These are phyloP conservation scores for Rhodamnia argentea DNA, from an alignment of 345 rosid genomes.

Conservation along the genomic window DNA sequence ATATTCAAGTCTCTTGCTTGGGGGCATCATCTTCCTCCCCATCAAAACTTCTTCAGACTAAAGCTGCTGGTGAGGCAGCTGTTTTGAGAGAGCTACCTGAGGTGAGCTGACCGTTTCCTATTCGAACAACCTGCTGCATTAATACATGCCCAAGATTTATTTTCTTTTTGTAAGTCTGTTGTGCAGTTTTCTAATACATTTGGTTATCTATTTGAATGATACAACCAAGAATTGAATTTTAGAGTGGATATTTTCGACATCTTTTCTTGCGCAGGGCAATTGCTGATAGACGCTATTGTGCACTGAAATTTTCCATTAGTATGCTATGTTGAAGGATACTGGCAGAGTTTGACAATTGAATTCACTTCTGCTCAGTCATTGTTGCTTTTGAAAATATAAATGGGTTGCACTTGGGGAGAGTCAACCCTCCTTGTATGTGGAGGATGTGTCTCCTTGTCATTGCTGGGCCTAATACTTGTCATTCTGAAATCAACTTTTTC, in stretches of 20 bases:
- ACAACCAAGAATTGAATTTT: neutral
- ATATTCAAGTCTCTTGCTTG: conserved; percentile 88
- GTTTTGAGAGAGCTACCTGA: conserved; percentile 71
- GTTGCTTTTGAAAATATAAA: neutral
- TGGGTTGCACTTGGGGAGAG: neutral
- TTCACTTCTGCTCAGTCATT: neutral
- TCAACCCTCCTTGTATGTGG: neutral
- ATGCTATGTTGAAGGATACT: neutral
- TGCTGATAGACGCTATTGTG: neutral
- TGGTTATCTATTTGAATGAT: neutral
- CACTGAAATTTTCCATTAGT: neutral
- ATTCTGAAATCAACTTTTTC: neutral
- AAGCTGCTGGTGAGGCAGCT: conserved; percentile 96
- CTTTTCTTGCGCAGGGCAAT: neutral
- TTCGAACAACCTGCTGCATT: neutral
- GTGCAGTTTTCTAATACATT: neutral
- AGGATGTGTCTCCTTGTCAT: neutral
- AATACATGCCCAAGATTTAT: neutral
- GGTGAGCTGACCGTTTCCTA: conserved; percentile 21
- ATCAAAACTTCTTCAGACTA: conserved; percentile 64
- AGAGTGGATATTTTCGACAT: neutral
- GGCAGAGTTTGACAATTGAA: neutral
- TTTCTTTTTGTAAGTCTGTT: neutral
- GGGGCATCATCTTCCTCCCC: conserved; percentile 84
- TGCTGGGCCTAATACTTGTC: neutral